phyloP scores from a whole-genome alignment of 139 green algal genomes.

The Chlamydomonas sp. region DNA sequence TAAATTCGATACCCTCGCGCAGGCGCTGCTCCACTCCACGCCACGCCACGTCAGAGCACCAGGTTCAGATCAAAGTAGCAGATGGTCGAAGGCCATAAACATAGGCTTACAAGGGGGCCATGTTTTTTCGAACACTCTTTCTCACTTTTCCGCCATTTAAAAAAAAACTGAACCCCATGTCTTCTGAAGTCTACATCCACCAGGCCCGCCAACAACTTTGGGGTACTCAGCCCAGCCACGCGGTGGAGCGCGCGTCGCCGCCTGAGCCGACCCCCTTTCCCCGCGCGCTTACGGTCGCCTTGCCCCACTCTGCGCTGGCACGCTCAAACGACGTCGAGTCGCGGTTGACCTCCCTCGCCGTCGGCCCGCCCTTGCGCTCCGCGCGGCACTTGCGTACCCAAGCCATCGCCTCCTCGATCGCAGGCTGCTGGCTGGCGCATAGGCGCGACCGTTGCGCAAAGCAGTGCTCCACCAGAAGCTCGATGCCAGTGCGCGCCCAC shows the following conservation, averaged over 20 bases:
- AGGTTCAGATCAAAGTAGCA: no score
- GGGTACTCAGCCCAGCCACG: slow-evolving; percentile 36
- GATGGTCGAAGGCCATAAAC: no score
- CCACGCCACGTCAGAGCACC: no score
- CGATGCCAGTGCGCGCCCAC: slow-evolving; percentile 54
- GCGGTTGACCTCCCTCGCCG: slow-evolving; percentile 31
- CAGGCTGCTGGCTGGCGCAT: slow-evolving; percentile 24
- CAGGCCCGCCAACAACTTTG: no score
- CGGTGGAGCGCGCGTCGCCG: slow-evolving; percentile 35
- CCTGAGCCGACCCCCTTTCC: slow-evolving; percentile 36
- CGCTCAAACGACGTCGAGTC: slow-evolving; percentile 60
- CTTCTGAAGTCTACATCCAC: no score
- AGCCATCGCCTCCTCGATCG: slow-evolving; percentile 33
- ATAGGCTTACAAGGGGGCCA: no score
- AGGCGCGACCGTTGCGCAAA: slow-evolving; percentile 21
- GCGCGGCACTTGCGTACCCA: slow-evolving; percentile 45
- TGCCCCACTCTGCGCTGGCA: slow-evolving; percentile 39
- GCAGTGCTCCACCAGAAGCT: slow-evolving; percentile 46
- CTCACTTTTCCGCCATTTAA: no score
- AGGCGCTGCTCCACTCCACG: no score
- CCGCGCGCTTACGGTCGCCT: slow-evolving; percentile 20
- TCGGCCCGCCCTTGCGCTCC: slow-evolving; percentile 26
- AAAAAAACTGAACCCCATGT: no score
- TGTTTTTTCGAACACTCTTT: no score
- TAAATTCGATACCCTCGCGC: no score